Evolutionary conservation across 1,139 yeast genomes (phyloP).

Genomic region (Hansenula sp.): DNA sequence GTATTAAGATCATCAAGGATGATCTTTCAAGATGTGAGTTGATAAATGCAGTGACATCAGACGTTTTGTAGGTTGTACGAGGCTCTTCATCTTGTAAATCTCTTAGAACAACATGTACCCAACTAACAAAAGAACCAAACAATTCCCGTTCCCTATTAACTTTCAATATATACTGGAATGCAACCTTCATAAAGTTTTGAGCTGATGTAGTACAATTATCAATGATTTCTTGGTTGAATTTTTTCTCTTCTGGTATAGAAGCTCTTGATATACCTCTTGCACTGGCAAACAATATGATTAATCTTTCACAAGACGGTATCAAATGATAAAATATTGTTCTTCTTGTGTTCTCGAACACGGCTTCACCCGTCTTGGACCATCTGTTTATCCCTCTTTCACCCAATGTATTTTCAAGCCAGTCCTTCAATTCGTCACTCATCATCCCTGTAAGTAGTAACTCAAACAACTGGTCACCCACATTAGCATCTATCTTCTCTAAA

Average conservation of each 20-base stretch:
- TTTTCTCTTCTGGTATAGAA: conserved; percentile 33
- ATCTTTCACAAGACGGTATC: conserved; percentile 56
- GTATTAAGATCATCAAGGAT: conserved; percentile 15
- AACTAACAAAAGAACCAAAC: conserved; percentile 47
- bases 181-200: conserved; percentile 29
- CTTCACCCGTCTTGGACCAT: conserved; percentile 48
- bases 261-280: conserved; percentile 33
- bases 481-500: conserved; percentile 18
- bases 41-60: conserved; percentile 19
- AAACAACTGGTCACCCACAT: conserved; percentile 35
- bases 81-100: conserved; percentile 25
- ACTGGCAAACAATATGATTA: conserved; percentile 46
- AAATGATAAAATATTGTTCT: conserved; percentile 45
- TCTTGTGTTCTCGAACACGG: conserved; percentile 45
- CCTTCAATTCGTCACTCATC: conserved; percentile 42
- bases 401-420: conserved; percentile 48
- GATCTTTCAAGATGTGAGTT: conserved; percentile 20
- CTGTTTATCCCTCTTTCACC: conserved; percentile 69
- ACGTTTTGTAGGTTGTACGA: conserved; percentile 10
- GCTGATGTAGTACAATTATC: conserved; percentile 28
- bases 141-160: conserved; percentile 48
- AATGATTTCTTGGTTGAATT: conserved; percentile 27
- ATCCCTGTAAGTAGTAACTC: conserved; percentile 57
- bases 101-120: conserved; percentile 33
- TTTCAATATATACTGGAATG: conserved; percentile 42